These are phyloP conservation scores for Buxus sempervirens DNA, from an alignment of 164 flowering plant genomes.

Conservation along the genomic window DNA sequence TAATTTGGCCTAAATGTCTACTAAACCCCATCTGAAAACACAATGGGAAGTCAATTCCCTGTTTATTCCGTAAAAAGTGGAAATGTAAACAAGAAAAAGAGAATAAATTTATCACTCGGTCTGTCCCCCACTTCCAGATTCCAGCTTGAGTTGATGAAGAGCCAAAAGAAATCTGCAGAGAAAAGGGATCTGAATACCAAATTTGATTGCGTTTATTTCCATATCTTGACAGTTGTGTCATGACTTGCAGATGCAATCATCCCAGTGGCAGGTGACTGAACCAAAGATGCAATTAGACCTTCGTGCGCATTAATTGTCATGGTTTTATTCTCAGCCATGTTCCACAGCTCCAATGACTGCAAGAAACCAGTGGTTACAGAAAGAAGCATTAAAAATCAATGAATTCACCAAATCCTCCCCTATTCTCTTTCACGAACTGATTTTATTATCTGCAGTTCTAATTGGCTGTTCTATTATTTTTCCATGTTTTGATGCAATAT, in stretches of 20 bases:
- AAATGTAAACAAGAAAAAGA: background rate
- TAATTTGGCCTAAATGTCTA: too few species aligned
- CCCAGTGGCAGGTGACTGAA: conserved; percentile 71
- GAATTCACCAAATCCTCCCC: background rate
- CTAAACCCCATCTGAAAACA: background rate
- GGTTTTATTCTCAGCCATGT: conserved; percentile 81
- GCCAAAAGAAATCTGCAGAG: conserved; percentile 4
- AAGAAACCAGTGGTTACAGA: background rate
- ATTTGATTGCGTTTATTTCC: conserved; percentile 49
- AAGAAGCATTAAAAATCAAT: background rate
- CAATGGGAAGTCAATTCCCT: conserved; percentile 5
- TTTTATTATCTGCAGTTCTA: too few species aligned
- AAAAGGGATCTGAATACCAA: too few species aligned
- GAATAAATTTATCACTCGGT: background rate
- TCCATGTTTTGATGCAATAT: background rate
- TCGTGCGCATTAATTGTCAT: conserved; percentile 85
- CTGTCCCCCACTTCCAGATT: background rate
- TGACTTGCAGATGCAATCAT: conserved; percentile 98
- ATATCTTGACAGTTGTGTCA: conserved; percentile 79
- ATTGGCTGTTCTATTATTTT: too few species aligned
- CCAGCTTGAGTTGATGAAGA: background rate
- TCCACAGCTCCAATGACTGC: conserved; percentile 95
- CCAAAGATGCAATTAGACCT: conserved; percentile 68
- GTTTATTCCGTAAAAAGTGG: conserved; percentile 11
- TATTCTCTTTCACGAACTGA: too few species aligned